Evolutionary conservation across 768 basidiomycete genomes (phyloP).

Genomic region (Exidia glandulosa): DNA sequence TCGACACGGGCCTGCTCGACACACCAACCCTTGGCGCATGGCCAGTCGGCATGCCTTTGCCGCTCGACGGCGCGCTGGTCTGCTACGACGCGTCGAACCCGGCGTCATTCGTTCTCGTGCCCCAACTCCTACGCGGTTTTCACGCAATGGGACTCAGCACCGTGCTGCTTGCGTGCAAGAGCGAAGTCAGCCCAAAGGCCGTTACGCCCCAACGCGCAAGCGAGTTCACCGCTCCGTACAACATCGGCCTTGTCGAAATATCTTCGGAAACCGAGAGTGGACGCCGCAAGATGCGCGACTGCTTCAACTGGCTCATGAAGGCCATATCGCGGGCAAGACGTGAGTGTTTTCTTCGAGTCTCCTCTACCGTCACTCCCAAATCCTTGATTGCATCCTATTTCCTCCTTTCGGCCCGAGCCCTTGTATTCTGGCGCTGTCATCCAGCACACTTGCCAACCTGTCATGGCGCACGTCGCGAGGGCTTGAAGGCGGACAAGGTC

Average conservation of each 20-base stretch:
- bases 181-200: constrained; percentile 45
- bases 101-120: constrained; percentile 54
- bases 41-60: neutral
- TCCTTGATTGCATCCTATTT: too few species aligned
- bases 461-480: too few species aligned
- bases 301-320: constrained; percentile 65
- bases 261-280: constrained; percentile 44
- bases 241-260: constrained; percentile 72
- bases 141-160: constrained; percentile 42
- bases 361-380: too few species aligned
- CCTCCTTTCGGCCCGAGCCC: too few species aligned
- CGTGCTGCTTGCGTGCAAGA: constrained; percentile 82
- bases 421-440: too few species aligned
- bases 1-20: neutral
- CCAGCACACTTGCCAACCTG: too few species aligned
- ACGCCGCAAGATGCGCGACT: constrained; percentile 59
- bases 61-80: constrained; percentile 69
- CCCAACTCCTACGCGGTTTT: constrained; percentile 59
- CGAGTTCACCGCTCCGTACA: constrained; percentile 44
- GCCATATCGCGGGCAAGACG: constrained; percentile 40
- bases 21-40: neutral
- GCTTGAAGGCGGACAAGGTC: too few species aligned
- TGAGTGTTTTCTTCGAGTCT: neutral
- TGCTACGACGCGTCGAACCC: constrained; percentile 70
- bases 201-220: constrained; percentile 48